A percentile compares a stretch with the other conserved stretches of the same genome.
phyloP scores from a whole-genome alignment of 2,329 filamentous ascomycete genomes.

The Claviceps pazoutovae region DNA sequence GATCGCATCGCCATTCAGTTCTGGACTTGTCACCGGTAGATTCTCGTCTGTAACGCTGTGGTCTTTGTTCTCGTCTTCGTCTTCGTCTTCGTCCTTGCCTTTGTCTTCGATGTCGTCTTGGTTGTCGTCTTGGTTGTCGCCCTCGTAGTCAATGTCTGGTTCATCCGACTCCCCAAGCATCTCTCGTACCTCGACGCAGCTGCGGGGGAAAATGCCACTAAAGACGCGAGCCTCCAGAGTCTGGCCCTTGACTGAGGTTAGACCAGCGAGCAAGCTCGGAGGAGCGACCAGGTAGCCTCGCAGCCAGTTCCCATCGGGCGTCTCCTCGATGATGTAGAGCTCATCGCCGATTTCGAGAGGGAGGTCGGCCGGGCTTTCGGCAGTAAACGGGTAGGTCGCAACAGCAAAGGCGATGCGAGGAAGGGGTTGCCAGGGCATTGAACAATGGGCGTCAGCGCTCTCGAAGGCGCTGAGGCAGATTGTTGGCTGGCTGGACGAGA shows the following conservation, averaged over 20 bases:
- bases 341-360: slow-evolving; percentile 97
- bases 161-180: slow-evolving; percentile 64
- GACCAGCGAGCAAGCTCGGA: slow-evolving; percentile 77
- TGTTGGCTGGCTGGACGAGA: background rate
- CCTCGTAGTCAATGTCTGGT: slow-evolving; percentile 31
- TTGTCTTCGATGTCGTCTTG: slow-evolving; percentile 16
- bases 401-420: slow-evolving; percentile 96
- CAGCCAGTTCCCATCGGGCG: slow-evolving; percentile 82
- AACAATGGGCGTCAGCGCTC: slow-evolving; percentile 11
- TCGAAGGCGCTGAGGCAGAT: slow-evolving; percentile 4
- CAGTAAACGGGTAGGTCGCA: slow-evolving; percentile 85
- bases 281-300: slow-evolving; percentile 91
- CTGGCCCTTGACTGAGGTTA: slow-evolving; percentile 83
- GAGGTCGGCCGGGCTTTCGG: slow-evolving; percentile 75
- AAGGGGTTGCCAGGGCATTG: slow-evolving; percentile 94
- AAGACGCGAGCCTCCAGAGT: slow-evolving; percentile 93
- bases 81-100: slow-evolving; percentile 21
- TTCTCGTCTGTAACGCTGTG: slow-evolving; percentile 18
- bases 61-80: slow-evolving; percentile 27
- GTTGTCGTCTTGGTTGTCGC: slow-evolving; percentile 24
- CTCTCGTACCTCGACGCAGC: slow-evolving; percentile 89
- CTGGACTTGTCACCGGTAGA: slow-evolving; percentile 13
- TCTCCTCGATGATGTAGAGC: slow-evolving; percentile 96
- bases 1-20: slow-evolving; percentile 33
- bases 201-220: slow-evolving; percentile 92